Evolutionary conservation across 495 filamentous ascomycete species (phyloP).

Genomic region (Tetracladium marchalianum): DNA sequence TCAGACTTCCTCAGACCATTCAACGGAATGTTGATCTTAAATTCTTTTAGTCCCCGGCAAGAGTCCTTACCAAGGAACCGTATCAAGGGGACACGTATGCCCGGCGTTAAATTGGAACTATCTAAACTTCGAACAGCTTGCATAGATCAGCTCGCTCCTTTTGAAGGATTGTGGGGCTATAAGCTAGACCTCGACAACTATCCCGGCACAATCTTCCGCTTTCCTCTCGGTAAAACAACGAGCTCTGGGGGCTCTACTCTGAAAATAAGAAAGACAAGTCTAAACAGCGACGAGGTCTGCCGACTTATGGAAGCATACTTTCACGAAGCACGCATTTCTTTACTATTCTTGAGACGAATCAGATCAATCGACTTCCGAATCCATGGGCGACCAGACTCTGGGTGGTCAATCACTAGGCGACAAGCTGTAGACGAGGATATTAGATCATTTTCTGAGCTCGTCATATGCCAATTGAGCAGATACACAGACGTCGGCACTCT

Average conservation of each 20-base stretch:
- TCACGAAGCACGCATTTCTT: conserved; percentile 20
- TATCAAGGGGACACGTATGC: conserved; percentile 14
- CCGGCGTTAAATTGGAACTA: conserved; percentile 17
- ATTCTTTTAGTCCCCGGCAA: conserved; percentile 22
- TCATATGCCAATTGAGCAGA: conserved; percentile 8
- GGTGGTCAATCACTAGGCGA: conserved; percentile 13
- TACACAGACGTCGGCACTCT: neutral
- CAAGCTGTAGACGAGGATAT: conserved; percentile 3
- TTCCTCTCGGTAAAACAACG: conserved; percentile 20
- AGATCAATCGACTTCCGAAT: conserved; percentile 19
- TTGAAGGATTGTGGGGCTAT: conserved; percentile 28
- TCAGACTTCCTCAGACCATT: neutral
- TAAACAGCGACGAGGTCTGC: conserved; percentile 3
- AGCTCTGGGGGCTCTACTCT: conserved; percentile 10
- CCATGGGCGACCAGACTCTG: conserved; percentile 1
- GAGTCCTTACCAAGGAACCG: conserved; percentile 20
- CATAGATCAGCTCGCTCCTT: conserved; percentile 29
- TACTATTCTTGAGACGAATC: conserved; percentile 25
- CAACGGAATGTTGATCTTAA: neutral
- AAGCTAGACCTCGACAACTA: conserved; percentile 15
- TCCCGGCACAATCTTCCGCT: conserved; percentile 33
- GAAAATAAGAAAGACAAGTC: conserved; percentile 5
- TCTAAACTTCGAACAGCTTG: conserved; percentile 11
- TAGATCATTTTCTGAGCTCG: conserved; percentile 8
- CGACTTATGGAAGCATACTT: conserved; percentile 21